A percentile compares a stretch with the other conserved stretches of the same genome.
Evolutionary conservation across 768 basidiomycete genomes (phyloP).

Genomic region (Boletus rubescentipes): DNA sequence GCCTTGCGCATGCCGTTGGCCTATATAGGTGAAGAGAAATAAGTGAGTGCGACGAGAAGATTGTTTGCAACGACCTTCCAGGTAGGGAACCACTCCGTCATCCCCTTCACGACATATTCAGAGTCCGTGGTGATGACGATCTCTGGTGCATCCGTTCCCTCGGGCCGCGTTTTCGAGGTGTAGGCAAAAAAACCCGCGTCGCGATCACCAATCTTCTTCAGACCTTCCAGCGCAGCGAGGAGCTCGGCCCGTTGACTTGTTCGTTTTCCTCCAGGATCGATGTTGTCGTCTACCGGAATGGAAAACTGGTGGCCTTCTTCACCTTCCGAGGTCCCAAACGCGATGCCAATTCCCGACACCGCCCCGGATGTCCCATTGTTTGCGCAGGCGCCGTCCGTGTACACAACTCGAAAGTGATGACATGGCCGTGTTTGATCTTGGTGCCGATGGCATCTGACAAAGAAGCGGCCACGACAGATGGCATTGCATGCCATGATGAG

Average conservation of each 20-base stretch:
- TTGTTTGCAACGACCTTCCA: constrained; percentile 27
- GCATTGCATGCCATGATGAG: constrained; percentile 3
- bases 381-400: constrained; percentile 35
- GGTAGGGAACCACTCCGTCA: constrained; percentile 33
- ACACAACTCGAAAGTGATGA: constrained; percentile 27
- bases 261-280: constrained; percentile 18
- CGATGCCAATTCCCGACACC: constrained; percentile 2
- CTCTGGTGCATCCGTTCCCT: not conserved
- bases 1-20: not conserved
- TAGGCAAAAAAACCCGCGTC: constrained; percentile 12
- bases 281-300: constrained; percentile 21
- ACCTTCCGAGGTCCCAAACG: not conserved
- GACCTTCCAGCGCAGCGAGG: constrained; percentile 29
- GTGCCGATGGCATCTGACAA: not conserved
- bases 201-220: constrained; percentile 24
- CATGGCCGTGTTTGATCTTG: not conserved
- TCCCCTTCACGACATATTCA: constrained; percentile 35
- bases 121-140: constrained; percentile 32
- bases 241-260: constrained; percentile 36
- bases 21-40: too few species aligned
- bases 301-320: constrained; percentile 6
- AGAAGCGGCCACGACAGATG: not conserved
- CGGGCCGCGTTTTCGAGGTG: not conserved
- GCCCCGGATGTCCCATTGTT: constrained; percentile 29
- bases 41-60: too few species aligned